Percentiles rank a stretch among this genome's conserved stretches.
Evolutionary conservation across 371 early-diverging fungal species (phyloP).

Genomic region (Mucor circinelloides): DNA sequence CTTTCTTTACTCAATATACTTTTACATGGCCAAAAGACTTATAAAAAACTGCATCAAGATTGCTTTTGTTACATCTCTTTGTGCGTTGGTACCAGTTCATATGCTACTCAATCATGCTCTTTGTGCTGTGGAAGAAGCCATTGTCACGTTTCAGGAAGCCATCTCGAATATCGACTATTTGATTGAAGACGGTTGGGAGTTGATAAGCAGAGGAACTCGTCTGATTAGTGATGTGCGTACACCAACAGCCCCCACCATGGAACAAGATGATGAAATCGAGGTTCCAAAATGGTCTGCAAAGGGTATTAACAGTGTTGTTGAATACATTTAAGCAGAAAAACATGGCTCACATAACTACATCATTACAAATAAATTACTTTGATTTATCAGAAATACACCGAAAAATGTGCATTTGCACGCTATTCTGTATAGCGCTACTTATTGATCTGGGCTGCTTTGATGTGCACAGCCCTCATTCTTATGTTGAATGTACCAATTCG

Average conservation of each 20-base stretch:
- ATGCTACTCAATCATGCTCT: not conserved
- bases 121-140: not conserved
- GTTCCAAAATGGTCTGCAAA: not conserved
- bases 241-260: too few species aligned
- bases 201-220: not conserved
- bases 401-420: too few species aligned
- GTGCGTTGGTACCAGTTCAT: not conserved
- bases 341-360: too few species aligned
- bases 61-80: not conserved
- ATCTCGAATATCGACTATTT: not conserved
- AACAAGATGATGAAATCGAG: not conserved
- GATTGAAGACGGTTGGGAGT: not conserved
- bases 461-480: too few species aligned
- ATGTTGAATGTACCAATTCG: too few species aligned
- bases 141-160: not conserved
- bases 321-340: not conserved
- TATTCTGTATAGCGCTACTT: too few species aligned
- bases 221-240: not conserved
- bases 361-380: too few species aligned
- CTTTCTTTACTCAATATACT: too few species aligned
- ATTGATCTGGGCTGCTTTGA: too few species aligned
- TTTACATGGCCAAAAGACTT: not conserved
- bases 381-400: too few species aligned
- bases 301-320: not conserved
- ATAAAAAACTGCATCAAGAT: not conserved